Percentiles rank a stretch among this genome's conserved stretches.
phyloP scores from a whole-genome alignment of 2,329 filamentous ascomycete genomes.

The Ramularia endophylla region DNA sequence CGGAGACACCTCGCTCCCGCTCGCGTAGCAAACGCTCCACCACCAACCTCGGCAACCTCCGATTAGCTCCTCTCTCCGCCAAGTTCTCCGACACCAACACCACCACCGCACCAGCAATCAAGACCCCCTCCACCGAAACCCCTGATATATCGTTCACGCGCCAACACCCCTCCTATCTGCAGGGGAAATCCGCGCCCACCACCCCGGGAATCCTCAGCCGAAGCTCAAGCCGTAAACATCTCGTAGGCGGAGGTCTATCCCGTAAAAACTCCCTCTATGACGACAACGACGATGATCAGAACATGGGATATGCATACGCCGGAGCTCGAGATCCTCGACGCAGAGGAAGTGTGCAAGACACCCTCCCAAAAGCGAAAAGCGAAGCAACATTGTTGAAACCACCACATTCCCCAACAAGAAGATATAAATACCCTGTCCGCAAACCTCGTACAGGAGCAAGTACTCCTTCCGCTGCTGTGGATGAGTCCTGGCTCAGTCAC shows the following conservation, averaged over 20 bases:
- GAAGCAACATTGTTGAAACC: conserved; percentile 36
- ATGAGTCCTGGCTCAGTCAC: conserved; percentile 55
- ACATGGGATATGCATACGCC: conserved; percentile 14
- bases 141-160: conserved; percentile 21
- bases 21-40: conserved; percentile 47
- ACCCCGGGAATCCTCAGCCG: conserved; percentile 45
- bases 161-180: conserved; percentile 42
- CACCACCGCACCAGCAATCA: conserved; percentile 27
- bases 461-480: conserved; percentile 14
- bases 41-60: conserved; percentile 54
- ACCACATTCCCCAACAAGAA: conserved; percentile 13
- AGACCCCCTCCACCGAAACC: conserved; percentile 23
- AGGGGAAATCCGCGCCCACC: conserved; percentile 43
- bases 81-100: conserved; percentile 34
- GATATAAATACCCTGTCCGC: conserved; percentile 8
- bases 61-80: conserved; percentile 53
- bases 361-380: conserved; percentile 42
- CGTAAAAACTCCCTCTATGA: conserved; percentile 27
- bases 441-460: conserved; percentile 10
- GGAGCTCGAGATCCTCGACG: neutral
- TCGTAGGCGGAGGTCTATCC: conserved; percentile 28
- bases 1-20: conserved; percentile 21
- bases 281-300: conserved; percentile 12
- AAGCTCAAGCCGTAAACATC: conserved; percentile 33
- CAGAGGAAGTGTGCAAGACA: too few relatives aligned